These are phyloP conservation scores for Carpinus fangiana DNA, from an alignment of 306 rosid species.

Conservation along the genomic window DNA sequence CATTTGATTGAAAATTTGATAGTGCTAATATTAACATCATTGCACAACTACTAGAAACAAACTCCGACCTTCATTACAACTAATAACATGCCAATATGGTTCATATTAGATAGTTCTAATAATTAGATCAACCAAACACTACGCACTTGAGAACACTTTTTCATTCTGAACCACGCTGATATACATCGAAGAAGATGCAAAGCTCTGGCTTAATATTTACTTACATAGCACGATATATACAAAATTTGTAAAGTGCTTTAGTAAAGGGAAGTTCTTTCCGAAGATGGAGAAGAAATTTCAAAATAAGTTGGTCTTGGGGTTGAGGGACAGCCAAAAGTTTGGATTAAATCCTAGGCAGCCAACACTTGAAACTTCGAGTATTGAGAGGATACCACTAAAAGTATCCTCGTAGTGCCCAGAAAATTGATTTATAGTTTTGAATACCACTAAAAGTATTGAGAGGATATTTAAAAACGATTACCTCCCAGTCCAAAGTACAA, in stretches of 20 bases:
- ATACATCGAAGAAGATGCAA: slow-evolving; percentile 12
- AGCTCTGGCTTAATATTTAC: slow-evolving; percentile 23
- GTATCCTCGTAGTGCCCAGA: slow-evolving; percentile 74
- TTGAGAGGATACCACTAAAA: slow-evolving; percentile 60
- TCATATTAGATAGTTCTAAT: slow-evolving; percentile 19
- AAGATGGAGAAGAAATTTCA: slow-evolving; percentile 43
- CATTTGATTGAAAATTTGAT: too few relatives aligned
- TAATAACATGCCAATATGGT: background rate
- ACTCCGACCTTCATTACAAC: background rate
- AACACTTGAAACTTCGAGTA: slow-evolving; percentile 64
- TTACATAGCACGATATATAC: slow-evolving; percentile 35
- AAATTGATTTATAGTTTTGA: slow-evolving; percentile 76
- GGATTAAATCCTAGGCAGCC: slow-evolving; percentile 55
- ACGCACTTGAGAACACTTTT: background rate
- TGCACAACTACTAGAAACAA: too few relatives aligned
- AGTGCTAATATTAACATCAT: too few relatives aligned
- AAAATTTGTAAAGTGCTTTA: slow-evolving; percentile 45
- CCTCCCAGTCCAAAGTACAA: too few relatives aligned
- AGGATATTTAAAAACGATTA: too few relatives aligned
- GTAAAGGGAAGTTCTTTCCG: slow-evolving; percentile 28
- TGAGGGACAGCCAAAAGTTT: slow-evolving; percentile 69
- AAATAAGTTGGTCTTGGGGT: slow-evolving; percentile 80
- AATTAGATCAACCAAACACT: slow-evolving; percentile 21
- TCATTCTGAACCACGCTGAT: slow-evolving; percentile 7
- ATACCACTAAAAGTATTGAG: slow-evolving; percentile 45